Percentiles rank a stretch among this genome's conserved stretches.
These are phyloP conservation scores for Pythium inflatum DNA, from an alignment of 352 stramenopile genomes.

Conservation along the genomic window DNA sequence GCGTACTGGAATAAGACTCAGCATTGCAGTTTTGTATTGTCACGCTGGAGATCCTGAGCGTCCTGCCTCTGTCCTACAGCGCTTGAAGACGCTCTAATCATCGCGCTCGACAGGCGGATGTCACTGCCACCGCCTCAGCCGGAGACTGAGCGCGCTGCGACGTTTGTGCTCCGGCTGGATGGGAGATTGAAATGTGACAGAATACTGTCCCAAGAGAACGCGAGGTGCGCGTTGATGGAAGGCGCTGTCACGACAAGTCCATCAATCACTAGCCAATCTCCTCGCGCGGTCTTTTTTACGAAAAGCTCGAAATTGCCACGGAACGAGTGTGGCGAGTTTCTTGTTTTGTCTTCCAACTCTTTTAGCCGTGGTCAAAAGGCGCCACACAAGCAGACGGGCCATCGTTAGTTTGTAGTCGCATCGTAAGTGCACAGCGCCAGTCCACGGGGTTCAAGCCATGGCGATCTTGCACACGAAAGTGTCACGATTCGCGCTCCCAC, in stretches of 20 bases:
- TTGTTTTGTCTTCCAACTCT: neutral
- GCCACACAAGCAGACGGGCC: slow-evolving; percentile 18
- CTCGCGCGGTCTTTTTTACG: neutral
- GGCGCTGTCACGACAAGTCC: too few relatives aligned
- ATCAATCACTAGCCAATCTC: neutral
- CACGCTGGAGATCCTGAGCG: too few relatives aligned
- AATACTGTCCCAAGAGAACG: too few relatives aligned
- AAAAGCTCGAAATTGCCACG: neutral
- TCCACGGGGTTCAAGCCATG: slow-evolving; percentile 6
- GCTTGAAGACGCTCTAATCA: neutral
- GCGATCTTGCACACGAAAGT: slow-evolving; percentile 25
- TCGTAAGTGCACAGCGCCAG: slow-evolving; percentile 12
- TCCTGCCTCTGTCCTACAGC: neutral
- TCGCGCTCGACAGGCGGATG: neutral
- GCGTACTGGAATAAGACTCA: too few relatives aligned
- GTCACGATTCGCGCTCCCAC: slow-evolving; percentile 5
- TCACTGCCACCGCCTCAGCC: neutral
- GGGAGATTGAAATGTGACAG: neutral
- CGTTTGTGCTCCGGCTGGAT: too few relatives aligned
- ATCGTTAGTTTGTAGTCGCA: slow-evolving; percentile 8
- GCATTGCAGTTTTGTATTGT: too few relatives aligned
- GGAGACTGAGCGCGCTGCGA: neutral
- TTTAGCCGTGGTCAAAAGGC: neutral
- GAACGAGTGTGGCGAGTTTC: too few relatives aligned
- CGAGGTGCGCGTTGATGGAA: too few relatives aligned